Evolutionary conservation across 495 filamentous ascomycete species (phyloP), one percentile per base, ranked within the genome.

Genomic region (Penicillium silybi): DNA sequence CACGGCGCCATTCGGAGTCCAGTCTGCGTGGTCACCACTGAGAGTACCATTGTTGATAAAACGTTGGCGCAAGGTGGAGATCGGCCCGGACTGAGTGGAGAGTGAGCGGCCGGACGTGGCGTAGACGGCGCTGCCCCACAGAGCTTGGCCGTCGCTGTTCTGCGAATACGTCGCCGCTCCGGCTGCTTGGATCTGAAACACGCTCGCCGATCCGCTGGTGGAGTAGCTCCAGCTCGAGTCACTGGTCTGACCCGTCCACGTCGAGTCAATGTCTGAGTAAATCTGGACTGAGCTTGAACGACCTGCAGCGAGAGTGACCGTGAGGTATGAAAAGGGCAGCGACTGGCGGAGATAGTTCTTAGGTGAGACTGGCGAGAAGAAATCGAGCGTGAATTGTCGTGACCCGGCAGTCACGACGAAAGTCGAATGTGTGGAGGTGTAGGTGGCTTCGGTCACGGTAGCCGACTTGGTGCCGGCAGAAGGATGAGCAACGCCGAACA

Each of bases 351-450:
- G 65, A 13, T 86, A 88, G 39, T 88, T 90, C 1, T 84, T 83
- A 5, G 88, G 86, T 1, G 88, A 92, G 6, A 95, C 83, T 1
- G 89, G 89, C 19, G 88, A 92, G 46, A 92, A 76, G 67, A 92
- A 92, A 15, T 76, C 73, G 6, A 77, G 58, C 0, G 55, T 64
- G 46, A 76, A 67, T 1, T 41, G 63, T 11, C 63, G 58, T 6
- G 51, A 50, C 0, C 72, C 73, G 0, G 70, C 73, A 18, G 59
- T 57, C 7, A 76, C 51, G 3, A 59, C 64, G 52, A 76, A 71
- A 5, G 55, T 66, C 37, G 61, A 70, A 48, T 70, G 74, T 0
- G 72, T 75, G 1, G 71, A 66, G 17, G 71, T 76, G 47, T 70
- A 75, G 4, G 55, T 68, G 8, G 59, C 70, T 6, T 48, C 59